These are phyloP conservation scores for Sclerotinia nivalis DNA, from an alignment of 2,329 filamentous ascomycete species.

Conservation along the genomic window DNA sequence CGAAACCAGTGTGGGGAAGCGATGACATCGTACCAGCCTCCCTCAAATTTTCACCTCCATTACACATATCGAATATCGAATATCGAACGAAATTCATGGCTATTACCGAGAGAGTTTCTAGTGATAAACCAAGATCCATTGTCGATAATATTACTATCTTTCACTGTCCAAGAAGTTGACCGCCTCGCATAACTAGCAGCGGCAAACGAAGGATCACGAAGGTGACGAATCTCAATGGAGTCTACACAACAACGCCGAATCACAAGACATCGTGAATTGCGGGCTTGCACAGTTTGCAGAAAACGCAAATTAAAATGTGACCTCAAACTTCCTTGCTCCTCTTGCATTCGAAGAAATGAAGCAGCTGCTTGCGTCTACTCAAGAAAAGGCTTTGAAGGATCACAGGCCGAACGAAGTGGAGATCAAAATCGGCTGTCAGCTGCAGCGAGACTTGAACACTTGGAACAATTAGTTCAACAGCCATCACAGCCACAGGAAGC, in stretches of 20 bases:
- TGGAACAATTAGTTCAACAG: slow-evolving; percentile 29
- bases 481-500: not conserved
- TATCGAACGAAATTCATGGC: no score
- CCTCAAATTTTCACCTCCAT: no score
- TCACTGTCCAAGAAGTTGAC: no score
- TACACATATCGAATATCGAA: no score
- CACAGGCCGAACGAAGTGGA: slow-evolving; percentile 16
- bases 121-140: no score
- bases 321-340: slow-evolving; percentile 29
- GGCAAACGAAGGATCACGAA: no score
- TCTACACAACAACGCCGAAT: not conserved
- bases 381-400: not conserved
- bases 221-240: not conserved
- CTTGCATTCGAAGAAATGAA: slow-evolving; percentile 28
- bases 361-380: slow-evolving; percentile 30
- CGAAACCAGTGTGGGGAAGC: no score
- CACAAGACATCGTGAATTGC: slow-evolving; percentile 5
- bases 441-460: slow-evolving; percentile 26
- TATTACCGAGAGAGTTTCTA: no score
- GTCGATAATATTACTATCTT: no score
- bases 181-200: no score
- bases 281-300: slow-evolving; percentile 28
- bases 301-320: slow-evolving; percentile 33
- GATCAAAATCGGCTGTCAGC: no score
- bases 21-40: no score